phyloP scores from a whole-genome alignment of 805 yeast species.

The Teunomyces atbi region DNA sequence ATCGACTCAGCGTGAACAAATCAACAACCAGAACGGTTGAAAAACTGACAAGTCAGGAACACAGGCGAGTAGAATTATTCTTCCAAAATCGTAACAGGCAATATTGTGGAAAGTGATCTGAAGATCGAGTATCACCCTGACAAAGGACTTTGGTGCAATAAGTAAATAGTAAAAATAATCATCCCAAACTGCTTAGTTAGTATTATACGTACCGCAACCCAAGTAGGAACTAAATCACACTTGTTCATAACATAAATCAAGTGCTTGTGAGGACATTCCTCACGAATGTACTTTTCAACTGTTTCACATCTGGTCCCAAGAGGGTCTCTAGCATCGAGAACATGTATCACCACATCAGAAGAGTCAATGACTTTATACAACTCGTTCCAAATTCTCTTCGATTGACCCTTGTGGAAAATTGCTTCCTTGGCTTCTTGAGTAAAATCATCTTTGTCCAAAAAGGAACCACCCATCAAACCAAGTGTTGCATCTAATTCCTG shows the following conservation, averaged over 20 bases:
- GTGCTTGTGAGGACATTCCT: conserved; percentile 96
- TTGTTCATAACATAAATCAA: conserved; percentile 90
- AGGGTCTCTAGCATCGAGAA: conserved; percentile 96
- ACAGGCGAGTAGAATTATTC: conserved; percentile 62
- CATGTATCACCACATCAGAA: conserved; percentile 95
- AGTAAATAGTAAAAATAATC: conserved; percentile 8
- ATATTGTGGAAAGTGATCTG: conserved; percentile 35
- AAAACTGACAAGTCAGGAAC: conserved; percentile 36
- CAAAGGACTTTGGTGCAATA: conserved; percentile 74
- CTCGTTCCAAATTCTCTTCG: conserved; percentile 98
- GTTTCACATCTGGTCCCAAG: conserved; percentile 91
- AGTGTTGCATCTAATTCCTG: conserved; percentile 70
- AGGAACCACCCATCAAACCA: conserved; percentile 73
- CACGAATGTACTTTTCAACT: conserved; percentile 88
- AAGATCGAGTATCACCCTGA: conserved; percentile 61
- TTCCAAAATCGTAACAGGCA: conserved; percentile 99
- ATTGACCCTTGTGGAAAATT: conserved; percentile 94
- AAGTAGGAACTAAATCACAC: conserved; percentile 97
- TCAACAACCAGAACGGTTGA: conserved; percentile 37
- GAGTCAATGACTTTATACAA: conserved; percentile 95
- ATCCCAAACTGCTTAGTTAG: conserved; percentile 2
- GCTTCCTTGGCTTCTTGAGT: conserved; percentile 92
- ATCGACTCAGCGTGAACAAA: conserved; percentile 31
- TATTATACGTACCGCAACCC: conserved; percentile 95
- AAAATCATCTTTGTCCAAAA: conserved; percentile 70